Conservation (phyloP, 2,329 filamentous ascomycete genomes). For the Alternaria novae-zelandiae region DNA sequence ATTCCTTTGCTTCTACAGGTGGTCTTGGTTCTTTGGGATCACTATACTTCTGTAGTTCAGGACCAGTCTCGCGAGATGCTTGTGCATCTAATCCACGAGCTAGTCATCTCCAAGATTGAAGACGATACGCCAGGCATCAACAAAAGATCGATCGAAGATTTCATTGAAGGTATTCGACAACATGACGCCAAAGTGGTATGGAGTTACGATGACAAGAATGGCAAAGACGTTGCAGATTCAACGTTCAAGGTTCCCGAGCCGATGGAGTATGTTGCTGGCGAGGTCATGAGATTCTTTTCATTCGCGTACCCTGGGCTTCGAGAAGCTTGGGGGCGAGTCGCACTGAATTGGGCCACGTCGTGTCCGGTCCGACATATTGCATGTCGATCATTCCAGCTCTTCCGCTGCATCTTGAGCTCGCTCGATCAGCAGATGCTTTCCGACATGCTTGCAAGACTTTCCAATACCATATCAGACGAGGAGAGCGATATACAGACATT, state of each 20-base stretch:
- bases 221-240: slow-evolving; percentile 70
- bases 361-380: slow-evolving; percentile 94
- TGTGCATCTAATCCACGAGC: slow-evolving; percentile 93
- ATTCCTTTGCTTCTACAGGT: slow-evolving; percentile 89
- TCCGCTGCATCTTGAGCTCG: slow-evolving; percentile 88
- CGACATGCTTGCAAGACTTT: slow-evolving; percentile 93
- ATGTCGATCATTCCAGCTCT: slow-evolving; percentile 96
- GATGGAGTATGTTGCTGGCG: slow-evolving; percentile 83
- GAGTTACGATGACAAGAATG: slow-evolving; percentile 92
- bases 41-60: slow-evolving; percentile 92
- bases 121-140: slow-evolving; percentile 70
- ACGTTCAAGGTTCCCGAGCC: slow-evolving; percentile 81
- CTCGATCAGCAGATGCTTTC: slow-evolving; percentile 93
- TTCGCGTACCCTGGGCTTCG: slow-evolving; percentile 84
- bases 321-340: slow-evolving; percentile 88
- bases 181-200: slow-evolving; percentile 87
- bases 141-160: slow-evolving; percentile 80
- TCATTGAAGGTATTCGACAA: slow-evolving; percentile 84
- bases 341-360: slow-evolving; percentile 93
- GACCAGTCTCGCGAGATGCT: slow-evolving; percentile 98
- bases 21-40: slow-evolving; percentile 93
- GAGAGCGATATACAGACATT: slow-evolving; percentile 94
- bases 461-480: slow-evolving; percentile 96
- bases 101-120: slow-evolving; percentile 81
- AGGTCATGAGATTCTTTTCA: slow-evolving; percentile 85